Percentiles rank a stretch among this genome's conserved stretches.
Conservation (phyloP, 257 asterid species). For the Forsythia viridissima region DNA sequence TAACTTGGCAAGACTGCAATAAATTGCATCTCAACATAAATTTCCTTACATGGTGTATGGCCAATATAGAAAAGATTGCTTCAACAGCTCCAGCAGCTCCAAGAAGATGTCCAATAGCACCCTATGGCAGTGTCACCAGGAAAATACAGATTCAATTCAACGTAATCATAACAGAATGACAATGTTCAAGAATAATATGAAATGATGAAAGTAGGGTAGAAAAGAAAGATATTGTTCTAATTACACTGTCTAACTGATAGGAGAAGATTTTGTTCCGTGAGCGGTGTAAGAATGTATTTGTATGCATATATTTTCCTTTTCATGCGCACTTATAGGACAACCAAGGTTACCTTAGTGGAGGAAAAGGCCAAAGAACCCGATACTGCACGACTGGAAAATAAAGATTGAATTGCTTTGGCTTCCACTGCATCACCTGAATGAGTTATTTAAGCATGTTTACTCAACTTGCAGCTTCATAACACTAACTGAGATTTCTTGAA, state of each 20-base stretch:
- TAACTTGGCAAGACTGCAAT: conserved; percentile 4
- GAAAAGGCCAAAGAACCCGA: conserved; percentile 75
- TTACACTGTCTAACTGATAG: neutral
- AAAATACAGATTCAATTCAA: conserved; percentile 11
- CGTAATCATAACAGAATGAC: neutral
- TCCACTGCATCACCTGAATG: conserved; percentile 79
- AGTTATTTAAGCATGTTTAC: conserved; percentile 23
- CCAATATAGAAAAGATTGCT: conserved; percentile 72
- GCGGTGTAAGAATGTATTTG: neutral
- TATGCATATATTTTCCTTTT: neutral
- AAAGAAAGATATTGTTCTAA: neutral
- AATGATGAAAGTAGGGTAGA: neutral
- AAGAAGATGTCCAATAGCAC: conserved; percentile 92
- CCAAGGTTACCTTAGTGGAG: conserved; percentile 73
- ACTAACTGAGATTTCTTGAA: conserved; percentile 5
- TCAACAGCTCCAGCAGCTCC: conserved; percentile 99
- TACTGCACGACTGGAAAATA: conserved; percentile 66
- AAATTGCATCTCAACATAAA: neutral
- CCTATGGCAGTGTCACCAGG: conserved; percentile 40
- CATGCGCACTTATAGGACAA: conserved; percentile 2
- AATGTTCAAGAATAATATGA: neutral
- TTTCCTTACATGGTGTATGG: conserved; percentile 75
- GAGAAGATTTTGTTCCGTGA: neutral
- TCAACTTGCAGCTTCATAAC: neutral
- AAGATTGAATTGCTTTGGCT: conserved; percentile 80